These are phyloP conservation scores for Plantago coronopus DNA, from an alignment of 305 asterid genomes.

Conservation along the genomic window DNA sequence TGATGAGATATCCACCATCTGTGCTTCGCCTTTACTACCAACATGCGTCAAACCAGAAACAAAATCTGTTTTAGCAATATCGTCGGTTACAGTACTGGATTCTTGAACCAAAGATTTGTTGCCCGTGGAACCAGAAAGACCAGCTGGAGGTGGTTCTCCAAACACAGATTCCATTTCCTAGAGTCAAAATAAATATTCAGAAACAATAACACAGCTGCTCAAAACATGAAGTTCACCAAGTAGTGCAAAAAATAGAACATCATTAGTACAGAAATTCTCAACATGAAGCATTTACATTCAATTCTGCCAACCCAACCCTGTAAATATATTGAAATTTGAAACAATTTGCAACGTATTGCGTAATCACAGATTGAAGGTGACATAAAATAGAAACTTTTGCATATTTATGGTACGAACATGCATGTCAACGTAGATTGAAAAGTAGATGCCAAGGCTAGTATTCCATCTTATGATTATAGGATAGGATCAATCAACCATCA, in stretches of 20 bases:
- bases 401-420: no score
- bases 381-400: no score
- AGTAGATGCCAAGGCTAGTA: no score
- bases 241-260: not conserved
- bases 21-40: conserved; percentile 68
- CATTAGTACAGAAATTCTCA: not conserved
- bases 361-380: no score
- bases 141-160: conserved; percentile 71
- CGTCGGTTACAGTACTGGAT: conserved; percentile 14
- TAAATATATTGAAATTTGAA: no score
- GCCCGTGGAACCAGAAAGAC: conserved; percentile 40
- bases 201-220: not conserved
- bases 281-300: no score
- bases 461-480: no score
- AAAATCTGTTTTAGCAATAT: conserved; percentile 19
- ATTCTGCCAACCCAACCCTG: no score
- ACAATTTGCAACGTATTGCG: no score
- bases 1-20: conserved; percentile 74
- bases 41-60: conserved; percentile 52
- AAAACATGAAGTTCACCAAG: no score
- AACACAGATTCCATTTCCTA: conserved; percentile 90
- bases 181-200: conserved; percentile 8
- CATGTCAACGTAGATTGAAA: no score
- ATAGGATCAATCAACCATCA: no score
- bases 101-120: conserved; percentile 32